Evolutionary conservation across 257 asterid genomes (phyloP), one percentile per base, ranked within the genome.

Genomic region (Jacaranda mimosifolia): DNA sequence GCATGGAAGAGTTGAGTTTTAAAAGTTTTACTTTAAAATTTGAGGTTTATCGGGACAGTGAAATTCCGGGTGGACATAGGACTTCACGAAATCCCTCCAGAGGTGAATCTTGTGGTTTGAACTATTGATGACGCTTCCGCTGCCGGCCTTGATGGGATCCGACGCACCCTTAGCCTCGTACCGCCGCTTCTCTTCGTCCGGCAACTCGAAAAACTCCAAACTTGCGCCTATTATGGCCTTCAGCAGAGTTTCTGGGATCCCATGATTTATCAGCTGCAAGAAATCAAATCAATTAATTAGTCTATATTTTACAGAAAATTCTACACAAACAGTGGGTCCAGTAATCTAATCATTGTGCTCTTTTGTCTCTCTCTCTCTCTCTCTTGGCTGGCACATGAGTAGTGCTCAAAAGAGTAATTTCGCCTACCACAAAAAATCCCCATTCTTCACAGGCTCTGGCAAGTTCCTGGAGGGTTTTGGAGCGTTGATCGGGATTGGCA

Each of bases 391-490:
- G 32, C 32, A 26, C 2, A 26, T 26, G 32, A 26, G 32, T 26
- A 26, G 32, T 26, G 2, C 32, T 26, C 32, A 26, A 26, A 26
- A 26, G 32, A 26, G 32, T 26, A 26, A 26, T 26, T 26, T 4
- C 4, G 43, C 45, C 51, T 71, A 87, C 92, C 83, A 87, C 80
- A 40, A 87, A 87, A 83, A 87, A 87, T 19, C 92, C 92, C 92
- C 92, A 87, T 1, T 87, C 32, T 26, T 26, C 32, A 26, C 32
- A 26, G 32, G 32, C 32, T 26, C 32, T 26, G 32, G 32, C 32
- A 9, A 85, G 84, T 3, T 83, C 79, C 11, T 42, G 66, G 57
- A 85, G 79, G 8, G 35, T 75, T 68, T 76, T 53, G 72, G 75
- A 58, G 18, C 85, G 84, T 69, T 77, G 80, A 26, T 78, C 73